These are phyloP conservation scores for Cryomyces minteri DNA, from an alignment of 495 filamentous ascomycete genomes.

Conservation along the genomic window DNA sequence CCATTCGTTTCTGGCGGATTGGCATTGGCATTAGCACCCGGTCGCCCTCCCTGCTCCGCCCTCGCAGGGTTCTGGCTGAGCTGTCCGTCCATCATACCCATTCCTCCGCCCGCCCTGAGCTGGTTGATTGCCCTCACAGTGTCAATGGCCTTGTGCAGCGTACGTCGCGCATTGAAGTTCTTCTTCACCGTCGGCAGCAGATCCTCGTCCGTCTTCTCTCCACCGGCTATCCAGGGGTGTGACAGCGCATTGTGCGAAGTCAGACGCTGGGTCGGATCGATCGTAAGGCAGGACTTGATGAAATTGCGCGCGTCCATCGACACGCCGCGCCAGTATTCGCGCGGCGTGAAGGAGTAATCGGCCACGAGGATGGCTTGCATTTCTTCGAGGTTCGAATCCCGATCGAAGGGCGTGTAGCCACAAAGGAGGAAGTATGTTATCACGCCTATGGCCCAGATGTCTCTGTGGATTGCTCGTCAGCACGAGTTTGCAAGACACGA, in stretches of 20 bases:
- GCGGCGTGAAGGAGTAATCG: constrained; percentile 88
- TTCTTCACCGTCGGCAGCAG: constrained; percentile 88
- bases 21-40: constrained; percentile 6
- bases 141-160: constrained; percentile 91
- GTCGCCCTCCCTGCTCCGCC: constrained; percentile 16
- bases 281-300: constrained; percentile 73
- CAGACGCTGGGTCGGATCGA: constrained; percentile 71
- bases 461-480: constrained; percentile 22
- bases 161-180: constrained; percentile 94
- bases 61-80: constrained; percentile 43
- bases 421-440: constrained; percentile 95
- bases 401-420: constrained; percentile 96
- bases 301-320: constrained; percentile 76
- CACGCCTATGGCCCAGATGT: constrained; percentile 66
- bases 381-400: constrained; percentile 92
- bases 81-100: constrained; percentile 63
- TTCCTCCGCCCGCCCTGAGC: constrained; percentile 62
- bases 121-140: constrained; percentile 98
- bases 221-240: constrained; percentile 66
- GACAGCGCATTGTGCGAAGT: constrained; percentile 87
- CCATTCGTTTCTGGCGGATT: not conserved
- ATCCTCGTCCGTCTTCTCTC: constrained; percentile 39
- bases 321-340: constrained; percentile 92
- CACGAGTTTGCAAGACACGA: not conserved
- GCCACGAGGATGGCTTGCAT: constrained; percentile 97